phyloP scores from a whole-genome alignment of 345 rosid species.

The Citrus sinensis region DNA sequence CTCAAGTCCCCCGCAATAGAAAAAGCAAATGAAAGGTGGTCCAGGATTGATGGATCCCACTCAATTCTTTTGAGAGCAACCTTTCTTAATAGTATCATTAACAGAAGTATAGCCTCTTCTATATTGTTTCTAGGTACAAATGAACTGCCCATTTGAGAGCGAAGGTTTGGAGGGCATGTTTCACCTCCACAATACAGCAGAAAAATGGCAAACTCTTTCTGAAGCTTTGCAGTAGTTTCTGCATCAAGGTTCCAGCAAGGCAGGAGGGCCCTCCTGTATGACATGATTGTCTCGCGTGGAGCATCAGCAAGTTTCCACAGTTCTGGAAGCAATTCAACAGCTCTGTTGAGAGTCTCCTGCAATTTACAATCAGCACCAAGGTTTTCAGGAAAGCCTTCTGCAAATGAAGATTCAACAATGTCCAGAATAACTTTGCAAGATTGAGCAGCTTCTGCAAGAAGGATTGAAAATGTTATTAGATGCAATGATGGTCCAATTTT shows the following conservation, averaged over 20 bases:
- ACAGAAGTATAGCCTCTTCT: constrained; percentile 79
- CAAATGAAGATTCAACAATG: constrained; percentile 68
- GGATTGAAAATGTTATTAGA: constrained; percentile 25
- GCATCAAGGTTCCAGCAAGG: constrained; percentile 67
- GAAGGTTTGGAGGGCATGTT: constrained; percentile 70
- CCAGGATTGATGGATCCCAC: constrained; percentile 80
- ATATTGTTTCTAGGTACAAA: constrained; percentile 71
- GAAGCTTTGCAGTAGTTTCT: constrained; percentile 61
- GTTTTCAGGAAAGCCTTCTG: constrained; percentile 71
- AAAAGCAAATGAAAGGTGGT: constrained; percentile 76
- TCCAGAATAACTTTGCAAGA: constrained; percentile 80
- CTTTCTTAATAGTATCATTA: constrained; percentile 73
- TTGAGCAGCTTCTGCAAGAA: constrained; percentile 89
- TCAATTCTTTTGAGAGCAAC: constrained; percentile 47
- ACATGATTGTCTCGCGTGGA: constrained; percentile 56
- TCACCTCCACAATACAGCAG: constrained; percentile 84
- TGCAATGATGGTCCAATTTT: neutral
- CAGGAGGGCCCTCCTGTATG: constrained; percentile 70
- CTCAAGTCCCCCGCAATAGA: constrained; percentile 54
- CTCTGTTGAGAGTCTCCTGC: constrained; percentile 70
- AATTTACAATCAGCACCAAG: constrained; percentile 66
- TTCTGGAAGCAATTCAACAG: constrained; percentile 84
- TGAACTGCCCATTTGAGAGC: constrained; percentile 57
- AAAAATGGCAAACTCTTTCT: constrained; percentile 66
- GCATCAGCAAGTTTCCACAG: constrained; percentile 71